phyloP scores from a whole-genome alignment of 345 rosid genomes.

The Hirschfeldia incana region DNA sequence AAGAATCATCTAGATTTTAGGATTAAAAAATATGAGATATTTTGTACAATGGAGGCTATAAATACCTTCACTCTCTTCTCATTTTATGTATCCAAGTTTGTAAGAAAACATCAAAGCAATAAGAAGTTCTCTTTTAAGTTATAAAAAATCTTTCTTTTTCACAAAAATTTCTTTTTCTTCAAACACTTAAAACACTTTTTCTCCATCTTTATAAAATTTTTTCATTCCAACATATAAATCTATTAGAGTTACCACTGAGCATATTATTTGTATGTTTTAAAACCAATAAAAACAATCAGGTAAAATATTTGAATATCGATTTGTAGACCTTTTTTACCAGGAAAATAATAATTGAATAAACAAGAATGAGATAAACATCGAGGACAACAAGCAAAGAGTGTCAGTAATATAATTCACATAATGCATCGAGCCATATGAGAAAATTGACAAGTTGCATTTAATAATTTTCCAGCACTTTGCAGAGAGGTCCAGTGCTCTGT shows the following conservation, averaged over 20 bases:
- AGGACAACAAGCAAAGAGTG: conserved; percentile 33
- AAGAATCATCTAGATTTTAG: too few species aligned
- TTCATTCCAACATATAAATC: too few species aligned
- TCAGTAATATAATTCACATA: conserved; percentile 28
- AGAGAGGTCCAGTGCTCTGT: conserved; percentile 36
- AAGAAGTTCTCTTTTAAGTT: too few species aligned
- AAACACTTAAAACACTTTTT: too few species aligned
- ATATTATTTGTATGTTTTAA: neutral
- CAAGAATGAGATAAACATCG: neutral
- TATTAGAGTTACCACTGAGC: neutral
- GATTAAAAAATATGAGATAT: too few species aligned
- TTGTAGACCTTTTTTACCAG: neutral
- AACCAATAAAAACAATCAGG: neutral
- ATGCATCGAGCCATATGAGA: conserved; percentile 34
- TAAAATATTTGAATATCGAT: neutral
- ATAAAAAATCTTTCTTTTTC: too few species aligned
- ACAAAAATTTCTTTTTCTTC: too few species aligned
- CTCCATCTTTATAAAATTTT: too few species aligned
- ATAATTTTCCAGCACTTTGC: conserved; percentile 29
- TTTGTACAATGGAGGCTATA: too few species aligned
- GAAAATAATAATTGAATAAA: neutral
- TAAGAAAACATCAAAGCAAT: too few species aligned
- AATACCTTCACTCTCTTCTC: too few species aligned
- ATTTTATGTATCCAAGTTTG: too few species aligned
- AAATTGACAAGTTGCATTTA: conserved; percentile 30